These are phyloP conservation scores for Guadua angustifolia DNA, from an alignment of 176 grass and related monocot species.

Conservation along the genomic window DNA sequence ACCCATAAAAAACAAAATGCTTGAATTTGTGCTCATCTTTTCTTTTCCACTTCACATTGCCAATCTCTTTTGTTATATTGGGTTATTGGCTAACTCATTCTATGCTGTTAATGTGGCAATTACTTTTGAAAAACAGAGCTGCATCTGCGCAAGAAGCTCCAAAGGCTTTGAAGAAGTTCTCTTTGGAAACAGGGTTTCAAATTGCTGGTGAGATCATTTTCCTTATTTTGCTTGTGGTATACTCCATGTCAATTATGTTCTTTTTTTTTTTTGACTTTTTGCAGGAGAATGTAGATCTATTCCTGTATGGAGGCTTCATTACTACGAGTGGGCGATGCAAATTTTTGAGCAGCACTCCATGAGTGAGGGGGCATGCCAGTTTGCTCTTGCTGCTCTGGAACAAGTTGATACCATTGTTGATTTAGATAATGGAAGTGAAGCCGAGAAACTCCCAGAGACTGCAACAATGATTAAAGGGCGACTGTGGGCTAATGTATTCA, in stretches of 20 bases:
- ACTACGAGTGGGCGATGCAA: conserved; percentile 92
- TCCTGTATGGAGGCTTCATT: conserved; percentile 80
- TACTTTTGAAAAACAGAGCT: conserved; percentile 64
- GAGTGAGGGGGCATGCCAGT: conserved; percentile 80
- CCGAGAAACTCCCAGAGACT: conserved; percentile 59
- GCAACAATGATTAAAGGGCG: conserved; percentile 66
- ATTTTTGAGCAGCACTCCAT: conserved; percentile 82
- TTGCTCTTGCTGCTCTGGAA: conserved; percentile 96
- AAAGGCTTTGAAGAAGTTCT: conserved; percentile 66
- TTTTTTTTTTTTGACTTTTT: conserved; percentile 18
- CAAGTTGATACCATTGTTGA: conserved; percentile 62
- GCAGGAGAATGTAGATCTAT: conserved; percentile 65
- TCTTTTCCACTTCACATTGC: conserved; percentile 24
- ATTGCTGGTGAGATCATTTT: conserved; percentile 63
- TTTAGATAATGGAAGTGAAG: conserved; percentile 51
- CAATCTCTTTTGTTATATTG: conserved; percentile 31
- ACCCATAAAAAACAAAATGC: not conserved
- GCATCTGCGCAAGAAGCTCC: conserved; percentile 72
- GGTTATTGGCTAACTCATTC: not conserved
- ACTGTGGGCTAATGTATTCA: conserved; percentile 91
- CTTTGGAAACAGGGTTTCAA: conserved; percentile 78
- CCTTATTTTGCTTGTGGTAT: conserved; percentile 25
- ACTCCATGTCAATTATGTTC: conserved; percentile 27
- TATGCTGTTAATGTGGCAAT: conserved; percentile 25
- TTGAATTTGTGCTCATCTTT: not conserved